A percentile compares a stretch with the other conserved stretches of the same genome.
Evolutionary conservation across 495 filamentous ascomycete species (phyloP).

Genomic region (Penicillium parvum): DNA sequence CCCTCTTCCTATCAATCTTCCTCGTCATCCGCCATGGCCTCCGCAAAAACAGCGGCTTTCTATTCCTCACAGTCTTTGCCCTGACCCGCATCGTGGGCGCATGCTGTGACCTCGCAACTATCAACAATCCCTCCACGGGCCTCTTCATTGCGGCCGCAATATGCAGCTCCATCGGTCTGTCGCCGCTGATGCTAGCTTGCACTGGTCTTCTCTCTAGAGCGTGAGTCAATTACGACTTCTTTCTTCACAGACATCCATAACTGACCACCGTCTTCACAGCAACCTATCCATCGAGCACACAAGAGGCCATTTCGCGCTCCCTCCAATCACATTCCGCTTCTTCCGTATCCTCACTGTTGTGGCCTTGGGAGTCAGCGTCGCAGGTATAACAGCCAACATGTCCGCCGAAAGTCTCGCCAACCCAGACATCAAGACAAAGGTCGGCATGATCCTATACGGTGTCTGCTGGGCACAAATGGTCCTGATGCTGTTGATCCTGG

Average conservation of each 20-base stretch:
- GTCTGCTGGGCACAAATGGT: conserved; percentile 22
- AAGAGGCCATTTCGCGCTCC: conserved; percentile 10
- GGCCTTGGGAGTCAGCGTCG: conserved; percentile 20
- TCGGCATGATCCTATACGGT: conserved; percentile 26
- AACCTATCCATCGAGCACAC: conserved; percentile 20
- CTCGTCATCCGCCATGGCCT: conserved; percentile 39
- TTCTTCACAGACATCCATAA: background rate
- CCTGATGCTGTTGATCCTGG: conserved; percentile 19
- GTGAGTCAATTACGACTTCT: conserved; percentile 19
- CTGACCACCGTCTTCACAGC: conserved; percentile 1
- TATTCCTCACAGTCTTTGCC: conserved; percentile 35
- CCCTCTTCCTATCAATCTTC: conserved; percentile 26
- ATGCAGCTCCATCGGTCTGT: conserved; percentile 27
- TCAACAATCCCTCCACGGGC: conserved; percentile 20
- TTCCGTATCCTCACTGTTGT: conserved; percentile 22
- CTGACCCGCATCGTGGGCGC: conserved; percentile 35
- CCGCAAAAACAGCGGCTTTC: conserved; percentile 27
- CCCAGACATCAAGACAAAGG: conserved; percentile 18
- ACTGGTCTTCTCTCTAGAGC: conserved; percentile 24
- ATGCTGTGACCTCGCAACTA: conserved; percentile 34
- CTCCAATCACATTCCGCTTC: conserved; percentile 14
- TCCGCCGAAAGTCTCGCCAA: conserved; percentile 8
- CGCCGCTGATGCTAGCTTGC: conserved; percentile 25
- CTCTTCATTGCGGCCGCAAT: conserved; percentile 23
- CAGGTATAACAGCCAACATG: conserved; percentile 22